phyloP scores from a whole-genome alignment of 2,329 filamentous ascomycete genomes.

The Neofusicoccum kwambonambiense region DNA sequence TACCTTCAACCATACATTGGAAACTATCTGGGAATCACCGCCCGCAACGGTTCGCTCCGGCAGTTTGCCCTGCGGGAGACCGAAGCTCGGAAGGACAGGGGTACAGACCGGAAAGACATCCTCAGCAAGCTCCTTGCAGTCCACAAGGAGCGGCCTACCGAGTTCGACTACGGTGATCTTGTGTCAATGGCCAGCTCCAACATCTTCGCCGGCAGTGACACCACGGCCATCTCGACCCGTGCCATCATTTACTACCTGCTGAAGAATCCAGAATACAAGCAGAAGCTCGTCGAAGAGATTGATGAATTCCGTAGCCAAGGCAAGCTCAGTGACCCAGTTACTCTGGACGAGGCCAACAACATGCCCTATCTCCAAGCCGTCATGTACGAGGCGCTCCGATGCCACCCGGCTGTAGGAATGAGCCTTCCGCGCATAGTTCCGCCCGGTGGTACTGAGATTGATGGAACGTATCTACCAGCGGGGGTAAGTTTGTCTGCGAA shows the following conservation, averaged over 20 bases:
- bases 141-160: slow-evolving; percentile 35
- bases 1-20: slow-evolving; percentile 36
- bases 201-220: slow-evolving; percentile 46
- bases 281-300: slow-evolving; percentile 26
- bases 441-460: slow-evolving; percentile 36
- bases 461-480: slow-evolving; percentile 22
- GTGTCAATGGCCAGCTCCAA: slow-evolving; percentile 39
- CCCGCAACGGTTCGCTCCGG: slow-evolving; percentile 34
- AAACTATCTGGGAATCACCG: slow-evolving; percentile 35
- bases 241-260: slow-evolving; percentile 27
- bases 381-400: slow-evolving; percentile 45
- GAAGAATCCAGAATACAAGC: slow-evolving; percentile 23
- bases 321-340: slow-evolving; percentile 21
- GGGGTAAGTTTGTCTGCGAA: background rate
- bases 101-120: slow-evolving; percentile 37
- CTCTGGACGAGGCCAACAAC: slow-evolving; percentile 25
- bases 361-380: slow-evolving; percentile 45
- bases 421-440: slow-evolving; percentile 41
- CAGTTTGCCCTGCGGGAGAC: slow-evolving; percentile 32
- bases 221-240: slow-evolving; percentile 41
- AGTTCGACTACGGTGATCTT: slow-evolving; percentile 38
- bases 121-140: slow-evolving; percentile 37
- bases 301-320: slow-evolving; percentile 20
- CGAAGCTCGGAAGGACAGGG: slow-evolving; percentile 30
- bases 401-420: slow-evolving; percentile 44